Base-by-base conservation (phyloP, 495 filamentous ascomycete genomes). In the Acidomyces sp. region DNA sequence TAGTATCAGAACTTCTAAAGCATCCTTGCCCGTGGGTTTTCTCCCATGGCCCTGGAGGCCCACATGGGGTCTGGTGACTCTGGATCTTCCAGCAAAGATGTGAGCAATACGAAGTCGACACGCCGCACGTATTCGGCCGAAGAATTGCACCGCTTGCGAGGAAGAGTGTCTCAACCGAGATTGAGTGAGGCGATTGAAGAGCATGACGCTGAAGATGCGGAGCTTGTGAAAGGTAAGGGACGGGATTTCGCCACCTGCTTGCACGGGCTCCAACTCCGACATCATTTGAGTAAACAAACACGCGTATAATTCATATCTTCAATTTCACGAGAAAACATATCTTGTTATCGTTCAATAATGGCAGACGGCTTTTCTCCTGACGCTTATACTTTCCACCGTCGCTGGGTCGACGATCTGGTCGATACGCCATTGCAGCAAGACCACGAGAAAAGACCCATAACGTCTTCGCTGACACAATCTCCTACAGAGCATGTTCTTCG, bases 401-500 rank as follows among this genome's bases (percentile, higher is more conserved):
- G 37, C n/a, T 29, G 37, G 30, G 19, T 47, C 17, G 28, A 35
- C n/a, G 29, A 41, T 5, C 17, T 41, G 7, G 21, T 41, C 29
- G 19, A 39, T 11, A 13, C 7, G 26, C 7, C 26, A n/a, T n/a
- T n/a, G n/a, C n/a, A n/a, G n/a, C n/a, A n/a, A n/a, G n/a, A n/a
- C n/a, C n/a, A n/a, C n/a, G n/a, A n/a, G n/a, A n/a, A n/a, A n/a
- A 38, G 3, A n/a, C 34, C 34, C 4, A 19, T 2, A 2, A 25
- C 39, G 9, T 23, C 4, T 39, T 28, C 20, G 36, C 30, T 50
- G 20, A 50, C 38, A 31, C 30, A 6, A 5, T 34, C 37, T 16
- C 16, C 26, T 19, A 10, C 46, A 54, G 51, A 54, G 25, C 51
- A 54, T 28, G 46, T 54, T 18, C 51, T 54, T n/a, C 42, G 46